Evolutionary conservation across 306 rosid species (phyloP), one percentile per base, ranked within the genome.

Genomic region (Cucurbita pepo): DNA sequence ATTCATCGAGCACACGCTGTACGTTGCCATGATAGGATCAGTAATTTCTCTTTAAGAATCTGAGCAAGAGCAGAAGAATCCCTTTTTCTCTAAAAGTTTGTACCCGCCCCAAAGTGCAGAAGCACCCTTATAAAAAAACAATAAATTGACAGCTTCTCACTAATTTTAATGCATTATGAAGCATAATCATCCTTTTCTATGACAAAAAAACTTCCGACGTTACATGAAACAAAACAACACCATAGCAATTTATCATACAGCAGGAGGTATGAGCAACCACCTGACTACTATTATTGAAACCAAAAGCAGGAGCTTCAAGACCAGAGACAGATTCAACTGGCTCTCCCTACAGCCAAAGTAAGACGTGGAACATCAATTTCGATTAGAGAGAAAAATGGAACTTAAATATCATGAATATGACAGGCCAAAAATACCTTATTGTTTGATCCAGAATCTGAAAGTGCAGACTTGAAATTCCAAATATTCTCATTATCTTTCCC

Each of bases 391-490:
- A 69, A 30, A 69, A 48, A 69, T 15, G 37, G 53, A 64, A 64
- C n/a, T 41, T 41, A 11, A 30, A 50, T 48, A 47, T 19, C 36
- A 2, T 15, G 22, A 69, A 48, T 50, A 22, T 69, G 15, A 50
- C 14, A 34, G 5, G 3, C 63, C 30, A 41, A 67, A 47, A 53
- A 53, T 51, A 87, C 91, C 91, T 87, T 85, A 11, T 66, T 75
- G 53, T 66, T 56, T 76, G 82, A 56, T 76, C 60, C 77, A 13
- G 69, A 80, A 70, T 76, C 88, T 22, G 76, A 11, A 79, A 72
- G 66, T 66, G 81, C 82, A 56, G 71, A 79, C 58, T 76, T 81
- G 74, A 84, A 70, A 73, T 82, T 82, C 73, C 81, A 79, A 77
- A 79, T 77, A 53, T 81, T 81, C 56, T 78, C 82, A 74, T 76